phyloP scores from a whole-genome alignment of 2,329 filamentous ascomycete genomes.

The Colletotrichum chrysophilum region DNA sequence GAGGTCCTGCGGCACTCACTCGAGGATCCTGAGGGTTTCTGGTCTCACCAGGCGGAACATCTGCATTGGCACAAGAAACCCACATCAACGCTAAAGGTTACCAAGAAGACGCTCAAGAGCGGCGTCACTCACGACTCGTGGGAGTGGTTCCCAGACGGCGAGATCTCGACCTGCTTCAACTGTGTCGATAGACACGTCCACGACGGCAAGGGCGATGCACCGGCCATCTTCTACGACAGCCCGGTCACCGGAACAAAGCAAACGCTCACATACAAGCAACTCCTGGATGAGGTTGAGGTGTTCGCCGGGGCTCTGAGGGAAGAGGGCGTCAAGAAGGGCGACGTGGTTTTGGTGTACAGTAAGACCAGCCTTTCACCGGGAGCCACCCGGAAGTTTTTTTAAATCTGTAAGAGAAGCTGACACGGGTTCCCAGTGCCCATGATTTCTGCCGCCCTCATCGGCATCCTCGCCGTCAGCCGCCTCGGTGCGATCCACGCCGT shows the following conservation, averaged over 20 bases:
- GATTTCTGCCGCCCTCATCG: conserved; percentile 88
- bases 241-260: conserved; percentile 79
- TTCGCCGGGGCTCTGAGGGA: conserved; percentile 83
- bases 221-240: conserved; percentile 87
- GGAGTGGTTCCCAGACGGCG: conserved; percentile 89
- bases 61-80: conserved; percentile 85
- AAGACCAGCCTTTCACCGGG: conserved; percentile 33
- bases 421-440: conserved; percentile 77
- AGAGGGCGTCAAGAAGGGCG: conserved; percentile 81
- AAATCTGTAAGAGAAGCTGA: not conserved
- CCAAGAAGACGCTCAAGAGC: conserved; percentile 66
- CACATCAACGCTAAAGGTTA: conserved; percentile 61
- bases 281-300: conserved; percentile 81
- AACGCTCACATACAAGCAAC: conserved; percentile 74
- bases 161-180: conserved; percentile 92
- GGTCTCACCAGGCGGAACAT: conserved; percentile 74
- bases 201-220: conserved; percentile 73
- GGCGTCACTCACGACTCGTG: conserved; percentile 75
- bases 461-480: conserved; percentile 80
- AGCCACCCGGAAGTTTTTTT: not conserved
- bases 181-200: conserved; percentile 89
- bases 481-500: conserved; percentile 89
- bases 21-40: conserved; percentile 74
- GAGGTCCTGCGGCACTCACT: conserved; percentile 64
- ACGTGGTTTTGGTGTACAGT: conserved; percentile 92